Evolutionary conservation across 768 basidiomycete species (phyloP).

Genomic region (Trametes cingulata): DNA sequence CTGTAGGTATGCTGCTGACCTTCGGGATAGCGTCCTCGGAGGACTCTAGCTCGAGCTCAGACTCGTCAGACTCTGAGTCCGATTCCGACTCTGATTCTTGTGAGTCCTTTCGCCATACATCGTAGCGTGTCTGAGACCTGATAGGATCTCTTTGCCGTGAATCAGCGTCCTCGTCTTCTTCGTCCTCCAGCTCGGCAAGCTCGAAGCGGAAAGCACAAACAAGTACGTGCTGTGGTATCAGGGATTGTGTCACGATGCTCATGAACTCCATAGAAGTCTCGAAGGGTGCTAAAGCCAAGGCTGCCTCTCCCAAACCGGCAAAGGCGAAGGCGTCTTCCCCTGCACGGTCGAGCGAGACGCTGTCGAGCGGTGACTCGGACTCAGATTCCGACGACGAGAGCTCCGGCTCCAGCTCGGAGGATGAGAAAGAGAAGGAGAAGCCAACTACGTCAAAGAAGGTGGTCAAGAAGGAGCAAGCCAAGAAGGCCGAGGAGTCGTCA

Average conservation of each 20-base stretch:
- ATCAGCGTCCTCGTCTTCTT: conserved; percentile 14
- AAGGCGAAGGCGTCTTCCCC: conserved; percentile 13
- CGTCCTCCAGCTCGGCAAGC: conserved; percentile 2
- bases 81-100: conserved; percentile 28
- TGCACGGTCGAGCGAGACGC: conserved; percentile 17
- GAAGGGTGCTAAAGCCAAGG: neutral
- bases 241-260: neutral
- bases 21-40: conserved; percentile 25
- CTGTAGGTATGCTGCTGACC: neutral
- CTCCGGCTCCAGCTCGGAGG: conserved; percentile 29
- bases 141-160: neutral
- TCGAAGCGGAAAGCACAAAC: neutral
- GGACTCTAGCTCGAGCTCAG: conserved; percentile 31
- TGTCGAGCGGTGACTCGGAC: conserved; percentile 16
- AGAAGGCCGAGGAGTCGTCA: conserved; percentile 1
- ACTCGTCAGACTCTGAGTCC: conserved; percentile 29
- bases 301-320: neutral
- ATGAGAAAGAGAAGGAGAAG: neutral
- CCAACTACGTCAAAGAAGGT: neutral
- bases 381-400: conserved; percentile 3
- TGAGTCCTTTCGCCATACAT: conserved; percentile 5
- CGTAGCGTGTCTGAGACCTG: conserved; percentile 2
- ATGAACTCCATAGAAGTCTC: neutral
- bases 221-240: neutral
- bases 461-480: neutral